A percentile compares a stretch with the other conserved stretches of the same genome.
Evolutionary conservation across 495 filamentous ascomycete genomes (phyloP).

Genomic region (Penicillium atrosanguineum): DNA sequence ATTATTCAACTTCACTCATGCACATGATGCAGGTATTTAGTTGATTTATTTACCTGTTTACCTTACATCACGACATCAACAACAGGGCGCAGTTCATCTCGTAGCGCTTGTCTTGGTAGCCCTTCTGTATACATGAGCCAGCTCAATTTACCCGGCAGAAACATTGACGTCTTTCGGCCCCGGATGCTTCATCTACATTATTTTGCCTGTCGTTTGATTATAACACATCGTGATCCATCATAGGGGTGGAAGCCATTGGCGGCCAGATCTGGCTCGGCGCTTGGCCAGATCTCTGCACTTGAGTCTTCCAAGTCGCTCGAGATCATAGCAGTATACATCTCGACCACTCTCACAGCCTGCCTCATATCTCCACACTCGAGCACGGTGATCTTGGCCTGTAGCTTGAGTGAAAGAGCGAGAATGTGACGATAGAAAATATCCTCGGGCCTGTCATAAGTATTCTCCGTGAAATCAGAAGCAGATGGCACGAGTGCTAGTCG

Average conservation of each 20-base stretch:
- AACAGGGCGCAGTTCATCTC: not conserved
- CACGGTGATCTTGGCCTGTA: constrained; percentile 27
- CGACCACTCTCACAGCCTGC: constrained; percentile 35
- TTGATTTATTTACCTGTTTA: not conserved
- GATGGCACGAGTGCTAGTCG: constrained; percentile 71
- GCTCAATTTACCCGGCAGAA: not conserved
- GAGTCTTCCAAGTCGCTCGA: not conserved
- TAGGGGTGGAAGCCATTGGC: constrained; percentile 21
- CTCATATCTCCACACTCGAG: constrained; percentile 38
- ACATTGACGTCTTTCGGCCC: not conserved
- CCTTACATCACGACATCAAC: not conserved
- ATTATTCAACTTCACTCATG: constrained; percentile 10
- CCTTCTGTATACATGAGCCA: not conserved
- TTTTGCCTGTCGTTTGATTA: constrained; percentile 14
- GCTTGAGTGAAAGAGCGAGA: constrained; percentile 18
- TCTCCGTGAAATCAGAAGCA: not conserved
- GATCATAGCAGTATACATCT: constrained; percentile 13
- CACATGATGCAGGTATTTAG: not conserved
- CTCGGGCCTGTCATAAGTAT: constrained; percentile 14
- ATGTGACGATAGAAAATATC: constrained; percentile 43
- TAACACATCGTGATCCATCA: constrained; percentile 26
- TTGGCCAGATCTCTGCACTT: constrained; percentile 20
- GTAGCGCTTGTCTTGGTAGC: not conserved
- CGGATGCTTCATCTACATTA: not conserved
- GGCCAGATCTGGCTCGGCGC: constrained; percentile 11